Conservation (phyloP, 352 stramenopile species). For the Halophytophthora polymorphica region DNA sequence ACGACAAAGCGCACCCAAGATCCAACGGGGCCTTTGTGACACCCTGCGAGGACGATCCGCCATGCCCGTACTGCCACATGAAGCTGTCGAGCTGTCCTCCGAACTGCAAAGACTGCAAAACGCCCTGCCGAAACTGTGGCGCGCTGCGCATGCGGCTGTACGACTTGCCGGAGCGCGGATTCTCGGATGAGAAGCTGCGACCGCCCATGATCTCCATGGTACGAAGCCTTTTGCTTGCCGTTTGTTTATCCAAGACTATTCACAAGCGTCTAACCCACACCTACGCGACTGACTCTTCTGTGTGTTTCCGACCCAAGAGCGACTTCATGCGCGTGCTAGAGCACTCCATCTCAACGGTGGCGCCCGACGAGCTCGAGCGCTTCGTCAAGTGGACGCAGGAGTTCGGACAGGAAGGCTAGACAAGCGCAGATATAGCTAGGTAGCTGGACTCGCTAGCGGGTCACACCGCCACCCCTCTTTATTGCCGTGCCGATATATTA, state of each 20-base stretch:
- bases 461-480: constrained; percentile 12
- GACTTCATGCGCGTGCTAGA: constrained; percentile 97
- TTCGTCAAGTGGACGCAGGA: constrained; percentile 99
- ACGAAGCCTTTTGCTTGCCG: constrained; percentile 2
- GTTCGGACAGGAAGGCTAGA: constrained; percentile 98
- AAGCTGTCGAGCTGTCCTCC: constrained; percentile 74
- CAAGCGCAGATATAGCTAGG: constrained; percentile 23
- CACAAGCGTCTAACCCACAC: background rate
- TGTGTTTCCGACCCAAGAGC: constrained; percentile 36
- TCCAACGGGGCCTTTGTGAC: constrained; percentile 73
- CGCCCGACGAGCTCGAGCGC: constrained; percentile 93
- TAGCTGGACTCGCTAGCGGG: constrained; percentile 7
- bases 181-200: constrained; percentile 80
- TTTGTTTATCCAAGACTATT: constrained; percentile 1
- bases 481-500: constrained; percentile 27
- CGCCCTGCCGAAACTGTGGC: constrained; percentile 67
- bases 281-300: constrained; percentile 1
- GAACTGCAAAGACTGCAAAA: constrained; percentile 69
- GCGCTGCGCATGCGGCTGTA: constrained; percentile 84
- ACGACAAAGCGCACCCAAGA: constrained; percentile 64
- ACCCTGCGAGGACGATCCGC: constrained; percentile 78
- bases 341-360: constrained; percentile 94
- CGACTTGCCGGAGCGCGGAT: constrained; percentile 77
- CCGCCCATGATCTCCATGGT: constrained; percentile 88
- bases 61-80: constrained; percentile 88